A percentile compares a stretch with the other conserved stretches of the same genome.
These are phyloP conservation scores for Aaosphaeria pasadenensis DNA, from an alignment of 2,329 filamentous ascomycete genomes.

Conservation along the genomic window DNA sequence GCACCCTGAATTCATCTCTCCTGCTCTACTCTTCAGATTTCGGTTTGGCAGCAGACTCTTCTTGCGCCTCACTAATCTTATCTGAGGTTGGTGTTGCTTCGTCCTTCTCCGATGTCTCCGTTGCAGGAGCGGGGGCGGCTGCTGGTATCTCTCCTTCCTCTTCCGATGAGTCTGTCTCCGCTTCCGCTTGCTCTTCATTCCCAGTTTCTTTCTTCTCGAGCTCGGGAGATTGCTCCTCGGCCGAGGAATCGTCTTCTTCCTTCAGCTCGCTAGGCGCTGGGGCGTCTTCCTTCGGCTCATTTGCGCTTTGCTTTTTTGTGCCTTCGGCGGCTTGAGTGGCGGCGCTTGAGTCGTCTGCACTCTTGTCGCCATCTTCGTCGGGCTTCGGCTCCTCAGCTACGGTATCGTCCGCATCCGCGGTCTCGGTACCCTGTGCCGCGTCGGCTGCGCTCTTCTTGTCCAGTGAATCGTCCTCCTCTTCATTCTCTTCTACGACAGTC, in stretches of 20 bases:
- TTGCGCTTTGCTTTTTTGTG: conserved; percentile 16
- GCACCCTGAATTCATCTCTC: no score
- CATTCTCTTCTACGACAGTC: conserved; percentile 78
- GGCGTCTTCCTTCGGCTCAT: conserved; percentile 2
- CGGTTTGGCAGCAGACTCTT: neutral
- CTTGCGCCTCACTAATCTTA: neutral
- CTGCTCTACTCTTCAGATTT: neutral
- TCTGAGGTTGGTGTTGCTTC: neutral
- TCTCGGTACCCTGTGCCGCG: neutral
- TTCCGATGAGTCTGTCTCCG: neutral
- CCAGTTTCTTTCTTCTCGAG: neutral
- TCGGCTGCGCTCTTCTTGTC: neutral
- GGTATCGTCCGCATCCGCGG: neutral
- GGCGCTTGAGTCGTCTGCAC: conserved; percentile 12
- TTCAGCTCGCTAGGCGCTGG: neutral
- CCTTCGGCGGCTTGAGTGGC: conserved; percentile 7
- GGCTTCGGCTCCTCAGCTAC: conserved; percentile 8
- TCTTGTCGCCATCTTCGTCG: conserved; percentile 5
- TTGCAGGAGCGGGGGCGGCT: neutral
- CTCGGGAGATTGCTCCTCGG: neutral
- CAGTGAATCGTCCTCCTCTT: conserved; percentile 58
- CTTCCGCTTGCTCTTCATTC: neutral
- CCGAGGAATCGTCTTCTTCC: neutral
- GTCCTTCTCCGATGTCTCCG: neutral
- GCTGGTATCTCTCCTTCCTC: neutral